phyloP scores from a whole-genome alignment of 129 eudicot genomes.

The Erigeron canadensis region DNA sequence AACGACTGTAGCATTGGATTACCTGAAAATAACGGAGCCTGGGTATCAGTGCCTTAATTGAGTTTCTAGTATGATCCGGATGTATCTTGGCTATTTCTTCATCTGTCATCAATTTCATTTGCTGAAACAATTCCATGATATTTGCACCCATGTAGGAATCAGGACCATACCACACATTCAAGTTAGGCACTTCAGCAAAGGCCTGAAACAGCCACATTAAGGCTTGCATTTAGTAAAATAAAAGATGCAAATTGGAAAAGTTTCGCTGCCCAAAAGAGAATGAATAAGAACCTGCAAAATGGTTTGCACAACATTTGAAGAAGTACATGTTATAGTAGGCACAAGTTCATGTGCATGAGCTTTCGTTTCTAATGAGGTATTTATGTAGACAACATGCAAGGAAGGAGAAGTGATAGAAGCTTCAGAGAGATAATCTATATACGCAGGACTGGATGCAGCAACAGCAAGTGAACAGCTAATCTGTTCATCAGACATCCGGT shows the following conservation, averaged over 20 bases:
- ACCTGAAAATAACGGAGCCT: slow-evolving; percentile 87
- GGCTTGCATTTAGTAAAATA: slow-evolving; percentile 20
- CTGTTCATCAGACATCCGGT: slow-evolving; percentile 94
- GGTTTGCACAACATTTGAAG: slow-evolving; percentile 96
- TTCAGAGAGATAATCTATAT: slow-evolving; percentile 72
- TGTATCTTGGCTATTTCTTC: slow-evolving; percentile 88
- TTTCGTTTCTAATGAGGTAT: slow-evolving; percentile 93
- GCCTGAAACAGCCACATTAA: slow-evolving; percentile 48
- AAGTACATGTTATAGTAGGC: slow-evolving; percentile 95
- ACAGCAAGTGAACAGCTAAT: slow-evolving; percentile 95
- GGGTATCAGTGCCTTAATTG: slow-evolving; percentile 75
- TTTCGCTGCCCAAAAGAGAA: slow-evolving; percentile 14
- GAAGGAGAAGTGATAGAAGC: slow-evolving; percentile 82
- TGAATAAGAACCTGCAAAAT: slow-evolving; percentile 74
- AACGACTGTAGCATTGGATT: slow-evolving; percentile 11
- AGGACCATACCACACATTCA: slow-evolving; percentile 88
- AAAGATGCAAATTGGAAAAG: neutral
- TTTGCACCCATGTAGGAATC: slow-evolving; percentile 99
- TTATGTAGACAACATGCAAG: slow-evolving; percentile 89
- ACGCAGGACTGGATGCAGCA: slow-evolving; percentile 92
- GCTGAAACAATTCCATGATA: slow-evolving; percentile 77
- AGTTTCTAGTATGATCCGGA: slow-evolving; percentile 61
- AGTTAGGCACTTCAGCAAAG: slow-evolving; percentile 78
- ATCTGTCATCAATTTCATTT: slow-evolving; percentile 87
- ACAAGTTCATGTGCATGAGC: slow-evolving; percentile 91